Evolutionary conservation across 768 basidiomycete genomes (phyloP).

Genomic region (Collybia nuda): DNA sequence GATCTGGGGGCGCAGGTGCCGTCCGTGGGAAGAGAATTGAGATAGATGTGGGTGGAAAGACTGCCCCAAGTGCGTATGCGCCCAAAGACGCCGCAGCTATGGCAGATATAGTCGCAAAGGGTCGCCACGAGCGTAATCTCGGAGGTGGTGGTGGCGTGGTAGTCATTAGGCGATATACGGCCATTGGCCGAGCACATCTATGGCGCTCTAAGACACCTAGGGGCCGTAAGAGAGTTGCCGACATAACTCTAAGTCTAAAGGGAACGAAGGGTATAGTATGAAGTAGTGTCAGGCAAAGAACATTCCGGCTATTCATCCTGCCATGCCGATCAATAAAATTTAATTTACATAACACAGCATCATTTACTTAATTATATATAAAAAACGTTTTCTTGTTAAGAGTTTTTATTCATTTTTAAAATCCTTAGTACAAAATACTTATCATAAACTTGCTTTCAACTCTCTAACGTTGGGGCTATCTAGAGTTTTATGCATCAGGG

Average conservation of each 20-base stretch:
- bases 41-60: constrained; percentile 69
- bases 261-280: background rate
- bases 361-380: too few species aligned
- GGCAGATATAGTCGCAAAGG: constrained; percentile 25
- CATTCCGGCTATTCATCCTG: too few species aligned
- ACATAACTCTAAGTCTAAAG: constrained; percentile 7
- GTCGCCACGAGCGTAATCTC: constrained; percentile 20
- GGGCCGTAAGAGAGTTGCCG: constrained; percentile 5
- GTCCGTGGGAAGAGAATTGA: constrained; percentile 73
- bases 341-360: too few species aligned
- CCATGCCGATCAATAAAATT: too few species aligned
- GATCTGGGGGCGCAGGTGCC: constrained; percentile 69
- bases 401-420: too few species aligned
- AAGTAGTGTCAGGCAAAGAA: too few species aligned
- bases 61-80: constrained; percentile 56
- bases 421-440: too few species aligned
- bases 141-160: constrained; percentile 9
- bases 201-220: background rate
- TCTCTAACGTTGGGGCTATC: too few species aligned
- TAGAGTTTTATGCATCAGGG: too few species aligned
- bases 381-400: too few species aligned
- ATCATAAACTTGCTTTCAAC: too few species aligned
- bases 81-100: constrained; percentile 33
- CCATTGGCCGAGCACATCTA: background rate
- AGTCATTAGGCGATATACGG: constrained; percentile 3